Percentiles rank a stretch among this genome's conserved stretches.
phyloP scores from a whole-genome alignment of 345 rosid species.

The Lagerstroemia speciosa region DNA sequence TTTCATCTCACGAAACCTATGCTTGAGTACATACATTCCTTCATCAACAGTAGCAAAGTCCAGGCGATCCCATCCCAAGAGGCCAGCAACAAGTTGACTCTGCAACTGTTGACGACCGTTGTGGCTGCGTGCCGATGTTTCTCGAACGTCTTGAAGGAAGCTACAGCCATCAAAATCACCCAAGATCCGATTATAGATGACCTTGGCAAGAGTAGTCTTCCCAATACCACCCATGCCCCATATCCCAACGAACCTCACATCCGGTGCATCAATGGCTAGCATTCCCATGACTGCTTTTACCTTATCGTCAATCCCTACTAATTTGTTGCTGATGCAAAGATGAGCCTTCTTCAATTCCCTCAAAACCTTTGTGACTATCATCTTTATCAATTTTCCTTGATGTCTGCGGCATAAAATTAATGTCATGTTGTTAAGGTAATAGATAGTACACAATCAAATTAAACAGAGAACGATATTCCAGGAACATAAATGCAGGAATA shows the following conservation, averaged over 20 bases:
- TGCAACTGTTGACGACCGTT: neutral
- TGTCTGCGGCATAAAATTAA: neutral
- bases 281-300: neutral
- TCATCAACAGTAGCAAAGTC: neutral
- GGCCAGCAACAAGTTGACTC: neutral
- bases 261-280: neutral
- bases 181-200: neutral
- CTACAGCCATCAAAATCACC: slow-evolving; percentile 3
- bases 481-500: no score
- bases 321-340: no score
- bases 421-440: no score
- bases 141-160: neutral
- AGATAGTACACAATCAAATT: no score
- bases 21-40: neutral
- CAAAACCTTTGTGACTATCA: neutral
- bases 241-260: neutral
- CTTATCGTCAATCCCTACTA: neutral
- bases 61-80: neutral
- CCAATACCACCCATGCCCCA: no score
- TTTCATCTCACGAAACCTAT: no score
- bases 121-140: neutral
- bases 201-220: no score
- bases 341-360: neutral
- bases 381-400: neutral
- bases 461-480: no score